Base-by-base conservation (phyloP, 352 stramenopile species). In the Phytophthora niederhauseri region DNA sequence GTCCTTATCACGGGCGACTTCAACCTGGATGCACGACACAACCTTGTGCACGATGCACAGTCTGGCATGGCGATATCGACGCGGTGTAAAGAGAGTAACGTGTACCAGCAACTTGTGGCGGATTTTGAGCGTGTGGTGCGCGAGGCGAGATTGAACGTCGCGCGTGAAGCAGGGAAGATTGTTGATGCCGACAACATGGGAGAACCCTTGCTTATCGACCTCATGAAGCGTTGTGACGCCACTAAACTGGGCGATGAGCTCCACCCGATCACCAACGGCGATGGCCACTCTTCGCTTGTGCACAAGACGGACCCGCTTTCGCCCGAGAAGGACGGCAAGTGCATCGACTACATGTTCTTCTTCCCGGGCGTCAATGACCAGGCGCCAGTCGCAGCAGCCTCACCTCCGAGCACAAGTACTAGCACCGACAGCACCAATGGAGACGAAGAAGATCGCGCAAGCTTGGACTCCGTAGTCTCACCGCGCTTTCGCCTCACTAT, bases 271-370 rank as follows among this genome's bases (percentile, higher is more conserved):
- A 95, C 87, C 30, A 95, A 95, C 60, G 87, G 84, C 48, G 82
- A 95, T 54, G 87, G 87, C 19, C 87, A 95, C 65, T 85, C 82
- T 11, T 74, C 68, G 61, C 80, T 95, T 20, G 52, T 81, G 11
- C 87, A 93, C 61, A 69, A 54, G 30, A 72, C 43, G 38, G 76
- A 91, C 30, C 74, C 84, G 30, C 52, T 78, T 8, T 80, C 73
- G 1, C 72, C 54, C 1, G 69, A 90, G 9, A 87, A 84, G 43
- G 76, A 90, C 55, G 87, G 87, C 73, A 95, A 95, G 60, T 95
- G 87, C 67, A 95, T 95, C 61, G 87, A 95, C 77, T 95, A 92
- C 68, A 85, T 95, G 75, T 93, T 95, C 61, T 90, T 90, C 69
- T 81, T 84, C 46, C 77, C 84, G 0, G 71, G 72, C 0, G 72